Percentiles rank a stretch among this genome's conserved stretches.
These are phyloP conservation scores for Salvia rosmarinus DNA, from an alignment of 257 asterid genomes.

Conservation along the genomic window DNA sequence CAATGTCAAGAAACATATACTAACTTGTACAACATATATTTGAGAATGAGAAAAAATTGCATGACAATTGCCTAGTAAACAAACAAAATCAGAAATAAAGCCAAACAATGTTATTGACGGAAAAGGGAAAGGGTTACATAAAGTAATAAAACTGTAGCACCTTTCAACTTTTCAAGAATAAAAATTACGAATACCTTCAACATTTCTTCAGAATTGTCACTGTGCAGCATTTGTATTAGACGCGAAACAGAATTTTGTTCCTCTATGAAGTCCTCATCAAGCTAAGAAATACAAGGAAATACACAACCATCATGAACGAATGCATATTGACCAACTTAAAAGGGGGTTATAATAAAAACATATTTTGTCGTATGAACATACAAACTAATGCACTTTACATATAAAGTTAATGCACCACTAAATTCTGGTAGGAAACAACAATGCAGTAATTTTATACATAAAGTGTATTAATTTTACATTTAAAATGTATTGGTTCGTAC, in stretches of 20 bases:
- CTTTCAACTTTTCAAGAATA: conserved; percentile 18
- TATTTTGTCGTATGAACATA: too few species aligned
- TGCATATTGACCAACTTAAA: conserved; percentile 10
- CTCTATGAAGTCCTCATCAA: conserved; percentile 91
- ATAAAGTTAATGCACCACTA: too few species aligned
- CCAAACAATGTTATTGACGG: background rate
- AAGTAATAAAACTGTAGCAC: conserved; percentile 24
- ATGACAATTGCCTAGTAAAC: background rate
- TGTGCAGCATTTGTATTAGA: conserved; percentile 86
- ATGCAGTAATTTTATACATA: too few species aligned
- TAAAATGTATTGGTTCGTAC: too few species aligned
- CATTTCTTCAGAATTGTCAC: conserved; percentile 92
- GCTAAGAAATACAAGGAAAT: conserved; percentile 51
- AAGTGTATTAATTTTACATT: too few species aligned
- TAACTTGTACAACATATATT: conserved; percentile 5
- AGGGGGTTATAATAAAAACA: too few species aligned
- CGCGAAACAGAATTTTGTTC: conserved; percentile 92
- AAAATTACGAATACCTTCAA: conserved; percentile 61
- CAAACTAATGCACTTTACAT: too few species aligned
- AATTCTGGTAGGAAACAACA: too few species aligned
- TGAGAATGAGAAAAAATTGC: background rate
- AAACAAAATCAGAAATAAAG: conserved; percentile 19
- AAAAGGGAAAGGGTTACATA: background rate
- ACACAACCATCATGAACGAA: conserved; percentile 9
- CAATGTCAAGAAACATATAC: conserved; percentile 18